These are phyloP conservation scores for Jackrogersella multiformis DNA, from an alignment of 495 filamentous ascomycete genomes.

Conservation along the genomic window DNA sequence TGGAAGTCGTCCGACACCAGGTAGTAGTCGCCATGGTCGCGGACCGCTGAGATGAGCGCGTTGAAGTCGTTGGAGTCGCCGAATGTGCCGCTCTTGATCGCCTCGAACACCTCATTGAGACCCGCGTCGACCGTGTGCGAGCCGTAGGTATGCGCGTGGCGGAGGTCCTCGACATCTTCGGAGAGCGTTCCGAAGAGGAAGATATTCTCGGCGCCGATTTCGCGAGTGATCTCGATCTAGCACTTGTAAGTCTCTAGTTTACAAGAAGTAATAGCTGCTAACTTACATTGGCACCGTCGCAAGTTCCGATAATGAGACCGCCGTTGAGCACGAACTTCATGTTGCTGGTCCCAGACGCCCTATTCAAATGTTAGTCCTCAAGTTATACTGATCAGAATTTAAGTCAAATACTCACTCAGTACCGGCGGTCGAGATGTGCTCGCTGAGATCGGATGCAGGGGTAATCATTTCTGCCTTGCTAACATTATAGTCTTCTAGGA, in stretches of 20 bases:
- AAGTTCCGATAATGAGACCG: conserved; percentile 95
- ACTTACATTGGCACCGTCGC: conserved; percentile 95
- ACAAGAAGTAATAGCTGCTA: background rate
- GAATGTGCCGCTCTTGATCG: conserved; percentile 79
- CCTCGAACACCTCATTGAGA: conserved; percentile 81
- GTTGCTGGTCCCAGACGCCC: conserved; percentile 73
- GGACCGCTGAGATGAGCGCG: conserved; percentile 82
- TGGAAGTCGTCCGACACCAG: conserved; percentile 97
- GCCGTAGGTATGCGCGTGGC: conserved; percentile 87
- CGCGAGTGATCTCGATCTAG: conserved; percentile 96
- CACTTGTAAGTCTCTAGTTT: conserved; percentile 4
- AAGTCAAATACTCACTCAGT: conserved; percentile 70
- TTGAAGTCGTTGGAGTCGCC: conserved; percentile 78
- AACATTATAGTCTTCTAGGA: conserved; percentile 98
- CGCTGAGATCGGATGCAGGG: conserved; percentile 94
- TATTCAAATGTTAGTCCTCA: conserved; percentile 32
- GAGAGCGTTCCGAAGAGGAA: conserved; percentile 98
- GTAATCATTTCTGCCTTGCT: conserved; percentile 98
- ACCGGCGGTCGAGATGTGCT: conserved; percentile 98
- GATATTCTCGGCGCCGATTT: conserved; percentile 94
- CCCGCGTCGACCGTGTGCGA: conserved; percentile 77
- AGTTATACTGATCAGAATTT: background rate
- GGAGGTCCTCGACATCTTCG: conserved; percentile 96
- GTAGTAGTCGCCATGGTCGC: conserved; percentile 96
- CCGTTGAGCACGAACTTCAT: conserved; percentile 99